phyloP scores from a whole-genome alignment of 306 rosid genomes.

The Senna tora region DNA sequence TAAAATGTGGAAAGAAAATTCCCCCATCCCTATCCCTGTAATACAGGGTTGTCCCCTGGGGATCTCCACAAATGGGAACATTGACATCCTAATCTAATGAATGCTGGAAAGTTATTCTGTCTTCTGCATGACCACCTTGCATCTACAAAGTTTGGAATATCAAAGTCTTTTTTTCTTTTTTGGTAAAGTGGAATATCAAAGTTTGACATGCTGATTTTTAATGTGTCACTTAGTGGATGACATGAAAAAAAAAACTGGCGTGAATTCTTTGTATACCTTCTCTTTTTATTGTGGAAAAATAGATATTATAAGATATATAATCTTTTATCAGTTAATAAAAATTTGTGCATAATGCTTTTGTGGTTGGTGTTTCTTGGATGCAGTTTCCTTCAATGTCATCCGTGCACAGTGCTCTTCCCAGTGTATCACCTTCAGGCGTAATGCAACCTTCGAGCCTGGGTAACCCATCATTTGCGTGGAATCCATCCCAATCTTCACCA shows the following conservation, averaged over 20 bases:
- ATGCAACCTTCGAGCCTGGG: slow-evolving; percentile 60
- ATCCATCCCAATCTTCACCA: slow-evolving; percentile 48
- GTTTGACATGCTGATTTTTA: slow-evolving; percentile 18
- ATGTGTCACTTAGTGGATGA: not conserved
- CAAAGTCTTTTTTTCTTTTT: too few species aligned
- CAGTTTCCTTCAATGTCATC: slow-evolving; percentile 84
- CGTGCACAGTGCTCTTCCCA: slow-evolving; percentile 68
- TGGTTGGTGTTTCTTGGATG: slow-evolving; percentile 43
- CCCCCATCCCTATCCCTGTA: too few species aligned
- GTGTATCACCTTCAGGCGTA: slow-evolving; percentile 54
- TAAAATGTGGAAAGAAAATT: too few species aligned
- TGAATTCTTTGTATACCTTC: slow-evolving; percentile 20
- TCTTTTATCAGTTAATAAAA: slow-evolving; percentile 33
- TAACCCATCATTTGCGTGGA: slow-evolving; percentile 66
- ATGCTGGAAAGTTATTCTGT: slow-evolving; percentile 10
- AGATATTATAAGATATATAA: not conserved
- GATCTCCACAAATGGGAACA: too few species aligned
- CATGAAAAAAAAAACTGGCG: not conserved
- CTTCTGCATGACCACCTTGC: slow-evolving; percentile 24
- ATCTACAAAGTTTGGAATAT: slow-evolving; percentile 27
- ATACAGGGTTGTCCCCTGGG: too few species aligned
- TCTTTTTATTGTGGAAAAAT: slow-evolving; percentile 4
- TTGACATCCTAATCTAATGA: not conserved
- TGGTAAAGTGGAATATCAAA: slow-evolving; percentile 27
- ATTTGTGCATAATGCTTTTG: slow-evolving; percentile 24